Conservation (phyloP, 768 basidiomycete species). For the Inosperma sp. region DNA sequence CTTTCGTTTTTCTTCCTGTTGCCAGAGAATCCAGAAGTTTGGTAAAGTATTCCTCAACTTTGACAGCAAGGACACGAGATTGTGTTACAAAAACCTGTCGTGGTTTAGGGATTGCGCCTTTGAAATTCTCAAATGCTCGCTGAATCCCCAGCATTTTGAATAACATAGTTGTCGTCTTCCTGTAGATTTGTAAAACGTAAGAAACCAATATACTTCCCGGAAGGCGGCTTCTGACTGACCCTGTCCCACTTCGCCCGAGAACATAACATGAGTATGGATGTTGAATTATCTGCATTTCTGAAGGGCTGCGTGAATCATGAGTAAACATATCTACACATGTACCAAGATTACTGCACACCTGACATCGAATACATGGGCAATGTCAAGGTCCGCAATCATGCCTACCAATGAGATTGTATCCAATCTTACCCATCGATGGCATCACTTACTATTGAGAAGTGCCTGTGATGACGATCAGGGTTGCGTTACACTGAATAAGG, state of each 20-base stretch:
- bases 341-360: conserved; percentile 30
- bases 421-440: background rate
- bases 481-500: background rate
- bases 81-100: conserved; percentile 73
- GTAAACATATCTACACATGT: background rate
- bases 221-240: conserved; percentile 34
- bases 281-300: conserved; percentile 56
- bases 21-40: conserved; percentile 48
- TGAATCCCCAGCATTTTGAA: conserved; percentile 73
- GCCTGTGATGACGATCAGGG: conserved; percentile 13
- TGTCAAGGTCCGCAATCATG: conserved; percentile 49
- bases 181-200: conserved; percentile 26
- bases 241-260: conserved; percentile 68
- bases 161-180: conserved; percentile 74
- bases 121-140: conserved; percentile 42
- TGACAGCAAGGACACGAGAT: conserved; percentile 58
- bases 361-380: conserved; percentile 40
- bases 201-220: background rate
- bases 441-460: conserved; percentile 22
- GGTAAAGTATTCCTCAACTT: conserved; percentile 63
- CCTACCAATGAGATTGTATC: conserved; percentile 26
- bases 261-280: conserved; percentile 60
- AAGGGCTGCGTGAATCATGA: conserved; percentile 27
- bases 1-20: conserved; percentile 33
- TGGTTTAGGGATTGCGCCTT: conserved; percentile 39